Base-by-base conservation (phyloP, 129 eudicot genomes). In the Silybum marianum region DNA sequence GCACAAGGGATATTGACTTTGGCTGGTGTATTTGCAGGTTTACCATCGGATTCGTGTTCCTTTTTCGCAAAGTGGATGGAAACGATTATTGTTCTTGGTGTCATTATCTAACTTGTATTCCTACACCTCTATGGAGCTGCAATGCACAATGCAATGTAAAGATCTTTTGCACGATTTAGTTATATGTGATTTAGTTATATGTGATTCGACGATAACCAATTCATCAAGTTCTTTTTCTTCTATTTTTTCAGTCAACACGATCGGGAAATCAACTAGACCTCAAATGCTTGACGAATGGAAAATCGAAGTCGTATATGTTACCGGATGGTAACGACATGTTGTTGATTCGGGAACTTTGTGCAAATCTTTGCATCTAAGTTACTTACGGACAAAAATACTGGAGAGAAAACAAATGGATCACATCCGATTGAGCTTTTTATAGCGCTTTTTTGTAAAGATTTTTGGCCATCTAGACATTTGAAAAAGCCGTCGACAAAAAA, bases 21-120 rank as follows among this genome's bases (percentile, higher is more conserved):
- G 8, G 48, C 66, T 12, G 22, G 16, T 40, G 21, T 69, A 13
- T 44, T 39, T 77, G 32, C 87, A 93, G 98, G 82, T 88, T 91
- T 78, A 40, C 78, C 1, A 25, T 71, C 9, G 94, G 91, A 18
- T 65, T 90, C 4, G 60, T 82, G 16, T 19, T 84, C 71, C 89
- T 91, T 16, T 81, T 85, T 18, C 74, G 72, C 14, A 93, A 95
- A 25, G 89, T 85, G 9, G 85, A 93, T 60, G 97, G 89, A 13
- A 86, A 91, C 32, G 85, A 89, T 4, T 84, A 91, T 22, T 93
- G 98, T 83, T 73, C 87, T 30, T 93, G 95, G 95, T 91, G 98
- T 81, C 97, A 87, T 73, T 89, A 91, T 72, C 42, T 93, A 76
- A 91, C 86, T 68, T 93, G 98, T 28, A 77, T 93, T 22, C 98